phyloP scores from a whole-genome alignment of 1,139 yeast species.

The Debaryomycetaceae sp. region DNA sequence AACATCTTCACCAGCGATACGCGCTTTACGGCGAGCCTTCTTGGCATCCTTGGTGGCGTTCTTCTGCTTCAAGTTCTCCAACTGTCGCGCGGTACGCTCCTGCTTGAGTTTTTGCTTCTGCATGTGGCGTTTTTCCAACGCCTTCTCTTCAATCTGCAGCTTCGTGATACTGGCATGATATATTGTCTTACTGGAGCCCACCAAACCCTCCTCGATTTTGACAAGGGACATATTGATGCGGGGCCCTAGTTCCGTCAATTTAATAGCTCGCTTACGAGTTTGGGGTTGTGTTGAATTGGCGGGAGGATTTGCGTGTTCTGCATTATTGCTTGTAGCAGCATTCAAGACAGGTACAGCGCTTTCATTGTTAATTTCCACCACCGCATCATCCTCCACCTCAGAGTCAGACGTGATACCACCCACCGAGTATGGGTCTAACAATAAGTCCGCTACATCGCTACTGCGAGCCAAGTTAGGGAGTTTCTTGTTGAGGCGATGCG shows the following conservation, averaged over 20 bases:
- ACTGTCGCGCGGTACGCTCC: constrained; percentile 68
- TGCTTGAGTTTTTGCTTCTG: constrained; percentile 52
- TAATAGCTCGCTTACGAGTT: constrained; percentile 74
- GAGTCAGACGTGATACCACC: constrained; percentile 83
- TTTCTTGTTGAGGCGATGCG: constrained; percentile 52
- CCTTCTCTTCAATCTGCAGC: constrained; percentile 46
- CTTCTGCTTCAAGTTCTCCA: constrained; percentile 68
- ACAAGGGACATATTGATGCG: constrained; percentile 64
- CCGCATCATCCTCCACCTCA: constrained; percentile 87
- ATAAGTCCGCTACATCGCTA: constrained; percentile 70
- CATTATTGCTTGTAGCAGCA: constrained; percentile 3
- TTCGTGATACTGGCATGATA: constrained; percentile 67
- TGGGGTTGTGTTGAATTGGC: constrained; percentile 5
- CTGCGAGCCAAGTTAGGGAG: constrained; percentile 66
- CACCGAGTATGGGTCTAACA: constrained; percentile 73
- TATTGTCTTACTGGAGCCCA: constrained; percentile 66
- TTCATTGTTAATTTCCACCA: constrained; percentile 57
- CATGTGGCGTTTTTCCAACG: constrained; percentile 59
- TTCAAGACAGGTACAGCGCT: neutral
- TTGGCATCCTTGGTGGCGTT: constrained; percentile 63
- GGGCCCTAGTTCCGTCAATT: constrained; percentile 90
- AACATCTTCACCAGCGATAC: constrained; percentile 24
- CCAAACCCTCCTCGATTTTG: constrained; percentile 87
- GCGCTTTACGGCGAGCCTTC: constrained; percentile 60
- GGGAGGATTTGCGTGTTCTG: constrained; percentile 10